These are phyloP conservation scores for Candida buenavistaensis DNA, from an alignment of 1,139 yeast genomes.

Conservation along the genomic window DNA sequence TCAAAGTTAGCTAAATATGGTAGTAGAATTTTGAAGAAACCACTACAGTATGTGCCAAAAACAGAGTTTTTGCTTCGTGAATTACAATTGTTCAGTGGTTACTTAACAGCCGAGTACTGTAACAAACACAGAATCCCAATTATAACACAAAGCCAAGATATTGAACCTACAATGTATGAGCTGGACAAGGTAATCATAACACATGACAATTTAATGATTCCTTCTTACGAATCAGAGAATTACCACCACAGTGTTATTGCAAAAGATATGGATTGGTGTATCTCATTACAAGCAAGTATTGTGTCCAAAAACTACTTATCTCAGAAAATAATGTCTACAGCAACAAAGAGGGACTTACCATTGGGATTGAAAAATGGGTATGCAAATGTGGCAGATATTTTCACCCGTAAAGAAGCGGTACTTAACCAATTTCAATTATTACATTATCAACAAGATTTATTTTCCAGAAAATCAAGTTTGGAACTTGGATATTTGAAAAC, in stretches of 20 bases:
- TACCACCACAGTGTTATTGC: slow-evolving; percentile 39
- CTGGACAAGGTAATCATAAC: slow-evolving; percentile 28
- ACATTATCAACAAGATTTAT: slow-evolving; percentile 4
- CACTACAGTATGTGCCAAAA: slow-evolving; percentile 8
- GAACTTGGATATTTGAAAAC: slow-evolving; percentile 4
- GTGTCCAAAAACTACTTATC: slow-evolving; percentile 35
- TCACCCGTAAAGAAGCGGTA: slow-evolving; percentile 25
- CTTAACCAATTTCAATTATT: slow-evolving; percentile 44
- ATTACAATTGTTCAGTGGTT: slow-evolving; percentile 25
- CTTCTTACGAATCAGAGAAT: slow-evolving; percentile 33
- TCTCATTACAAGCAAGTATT: slow-evolving; percentile 34
- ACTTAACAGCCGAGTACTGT: slow-evolving; percentile 27
- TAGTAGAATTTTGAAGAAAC: background rate
- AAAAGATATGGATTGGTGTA: slow-evolving; percentile 34
- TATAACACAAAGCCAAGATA: slow-evolving; percentile 21
- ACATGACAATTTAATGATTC: slow-evolving; percentile 39
- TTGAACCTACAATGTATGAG: slow-evolving; percentile 11
- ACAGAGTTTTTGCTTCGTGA: slow-evolving; percentile 29
- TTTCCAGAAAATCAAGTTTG: slow-evolving; percentile 6
- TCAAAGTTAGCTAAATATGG: slow-evolving; percentile 4
- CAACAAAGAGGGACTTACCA: slow-evolving; percentile 16
- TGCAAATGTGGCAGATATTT: slow-evolving; percentile 24
- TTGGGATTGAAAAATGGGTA: slow-evolving; percentile 33
- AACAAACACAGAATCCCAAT: slow-evolving; percentile 28
- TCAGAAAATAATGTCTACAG: slow-evolving; percentile 12